Conservation (phyloP, 345 rosid species). For the Xanthoceras sorbifolium region DNA sequence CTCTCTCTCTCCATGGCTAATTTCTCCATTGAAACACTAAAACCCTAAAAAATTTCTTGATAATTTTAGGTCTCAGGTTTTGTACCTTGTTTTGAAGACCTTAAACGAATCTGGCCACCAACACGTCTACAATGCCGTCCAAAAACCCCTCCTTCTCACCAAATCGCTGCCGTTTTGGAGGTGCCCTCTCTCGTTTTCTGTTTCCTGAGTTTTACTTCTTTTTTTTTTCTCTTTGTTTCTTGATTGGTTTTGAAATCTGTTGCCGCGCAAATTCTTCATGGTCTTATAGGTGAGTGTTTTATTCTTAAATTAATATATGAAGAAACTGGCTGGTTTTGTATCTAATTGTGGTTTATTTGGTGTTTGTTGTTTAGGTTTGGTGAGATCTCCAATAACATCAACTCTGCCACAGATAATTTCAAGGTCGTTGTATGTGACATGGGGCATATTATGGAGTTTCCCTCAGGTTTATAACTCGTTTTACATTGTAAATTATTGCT, state of each 20-base stretch:
- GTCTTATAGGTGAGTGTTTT: slow-evolving; percentile 57
- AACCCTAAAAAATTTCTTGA: no score
- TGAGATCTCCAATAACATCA: slow-evolving; percentile 87
- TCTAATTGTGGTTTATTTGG: neutral
- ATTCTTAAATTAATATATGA: no score
- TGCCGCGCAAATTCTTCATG: slow-evolving; percentile 69
- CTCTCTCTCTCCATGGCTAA: neutral
- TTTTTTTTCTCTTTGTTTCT: neutral
- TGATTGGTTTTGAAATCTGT: neutral
- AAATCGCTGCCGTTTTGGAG: slow-evolving; percentile 93
- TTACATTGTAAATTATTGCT: neutral
- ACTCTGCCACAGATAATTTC: slow-evolving; percentile 90
- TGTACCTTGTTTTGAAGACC: slow-evolving; percentile 70
- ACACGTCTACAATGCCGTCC: slow-evolving; percentile 75
- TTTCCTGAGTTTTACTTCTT: neutral
- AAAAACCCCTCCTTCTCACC: slow-evolving; percentile 85
- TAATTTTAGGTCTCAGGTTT: slow-evolving; percentile 65
- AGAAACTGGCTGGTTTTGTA: neutral
- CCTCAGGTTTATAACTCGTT: slow-evolving; percentile 62
- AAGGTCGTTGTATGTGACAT: slow-evolving; percentile 79
- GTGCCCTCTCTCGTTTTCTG: slow-evolving; percentile 20
- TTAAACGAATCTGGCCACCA: slow-evolving; percentile 68
- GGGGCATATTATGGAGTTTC: slow-evolving; percentile 79
- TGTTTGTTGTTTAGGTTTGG: slow-evolving; percentile 57
- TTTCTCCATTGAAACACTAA: neutral